Conservation (phyloP, 345 rosid species). For the Abelmoschus esculentus region DNA sequence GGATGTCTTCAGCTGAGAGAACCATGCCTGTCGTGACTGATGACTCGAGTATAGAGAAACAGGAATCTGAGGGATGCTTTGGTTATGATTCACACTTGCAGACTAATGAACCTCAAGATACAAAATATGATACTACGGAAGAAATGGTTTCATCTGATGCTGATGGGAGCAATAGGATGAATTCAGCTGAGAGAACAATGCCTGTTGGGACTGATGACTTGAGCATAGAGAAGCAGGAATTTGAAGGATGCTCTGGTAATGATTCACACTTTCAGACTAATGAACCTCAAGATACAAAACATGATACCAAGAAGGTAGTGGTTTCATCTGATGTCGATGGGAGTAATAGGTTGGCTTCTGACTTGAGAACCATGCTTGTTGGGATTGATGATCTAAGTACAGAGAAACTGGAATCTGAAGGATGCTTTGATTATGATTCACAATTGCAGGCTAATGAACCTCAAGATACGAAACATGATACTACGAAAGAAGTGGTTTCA, state of each 20-base stretch:
- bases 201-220: neutral
- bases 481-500: too few species aligned
- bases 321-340: constrained; percentile 19
- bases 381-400: neutral
- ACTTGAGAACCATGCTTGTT: constrained; percentile 4
- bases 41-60: constrained; percentile 12
- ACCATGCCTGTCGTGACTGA: neutral
- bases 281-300: neutral
- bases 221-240: constrained; percentile 9
- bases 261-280: neutral
- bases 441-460: too few species aligned
- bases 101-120: neutral
- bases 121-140: neutral
- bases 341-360: constrained; percentile 8
- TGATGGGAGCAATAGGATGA: constrained; percentile 8
- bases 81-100: neutral
- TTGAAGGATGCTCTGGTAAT: too few species aligned
- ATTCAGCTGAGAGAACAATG: constrained; percentile 4
- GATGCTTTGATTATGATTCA: too few species aligned
- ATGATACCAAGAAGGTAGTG: neutral
- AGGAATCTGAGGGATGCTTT: neutral
- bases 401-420: constrained; percentile 7
- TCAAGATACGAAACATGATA: too few species aligned
- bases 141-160: constrained; percentile 19
- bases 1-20: constrained; percentile 6